These are phyloP conservation scores for Podila epigama DNA, from an alignment of 192 early-diverging fungal genomes.

Conservation along the genomic window DNA sequence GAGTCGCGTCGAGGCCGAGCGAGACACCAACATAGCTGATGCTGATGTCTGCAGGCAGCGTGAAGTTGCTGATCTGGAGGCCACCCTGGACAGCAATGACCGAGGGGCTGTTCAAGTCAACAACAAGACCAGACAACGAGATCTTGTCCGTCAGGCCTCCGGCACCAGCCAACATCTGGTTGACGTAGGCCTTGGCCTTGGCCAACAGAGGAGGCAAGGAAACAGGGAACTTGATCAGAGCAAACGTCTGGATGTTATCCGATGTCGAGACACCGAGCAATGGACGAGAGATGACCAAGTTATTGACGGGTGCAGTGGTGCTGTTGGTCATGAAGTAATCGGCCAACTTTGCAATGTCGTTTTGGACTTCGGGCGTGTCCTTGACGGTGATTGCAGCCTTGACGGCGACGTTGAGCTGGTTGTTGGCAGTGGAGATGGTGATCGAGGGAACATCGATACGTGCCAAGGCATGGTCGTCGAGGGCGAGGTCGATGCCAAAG, in stretches of 20 bases:
- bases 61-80: constrained; percentile 27
- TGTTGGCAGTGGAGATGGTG: constrained; percentile 39
- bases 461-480: constrained; percentile 30
- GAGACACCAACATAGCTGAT: constrained; percentile 41
- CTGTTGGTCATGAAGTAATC: constrained; percentile 41
- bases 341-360: constrained; percentile 38
- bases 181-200: constrained; percentile 15
- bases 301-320: constrained; percentile 30
- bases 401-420: constrained; percentile 28
- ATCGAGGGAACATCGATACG: constrained; percentile 44
- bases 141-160: constrained; percentile 37
- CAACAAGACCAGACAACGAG: constrained; percentile 23
- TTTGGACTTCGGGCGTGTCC: constrained; percentile 32
- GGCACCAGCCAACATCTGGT: constrained; percentile 25
- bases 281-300: constrained; percentile 31
- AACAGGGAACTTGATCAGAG: constrained; percentile 26
- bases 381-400: constrained; percentile 36
- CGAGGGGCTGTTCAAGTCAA: constrained; percentile 47
- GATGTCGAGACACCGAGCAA: constrained; percentile 28
- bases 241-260: constrained; percentile 41
- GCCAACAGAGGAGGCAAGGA: constrained; percentile 11
- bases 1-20: constrained; percentile 27
- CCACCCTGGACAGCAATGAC: constrained; percentile 34
- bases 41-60: constrained; percentile 35
- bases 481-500: constrained; percentile 44